Percentiles rank a stretch among this genome's conserved stretches.
Conservation (phyloP, 2,329 filamentous ascomycete genomes). For the Diplocarpon rosae region DNA sequence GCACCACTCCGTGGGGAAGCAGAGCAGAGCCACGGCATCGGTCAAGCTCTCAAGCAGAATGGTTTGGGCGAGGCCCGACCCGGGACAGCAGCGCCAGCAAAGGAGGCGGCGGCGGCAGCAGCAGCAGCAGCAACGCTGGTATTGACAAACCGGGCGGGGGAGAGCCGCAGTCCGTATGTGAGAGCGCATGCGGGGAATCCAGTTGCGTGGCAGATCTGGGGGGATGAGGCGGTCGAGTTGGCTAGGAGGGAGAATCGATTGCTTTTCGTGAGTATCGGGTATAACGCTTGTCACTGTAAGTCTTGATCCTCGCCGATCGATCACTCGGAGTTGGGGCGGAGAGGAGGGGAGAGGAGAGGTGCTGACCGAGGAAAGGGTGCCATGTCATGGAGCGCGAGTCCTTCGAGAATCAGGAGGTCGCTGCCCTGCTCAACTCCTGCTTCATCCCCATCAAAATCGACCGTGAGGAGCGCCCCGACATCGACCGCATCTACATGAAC, state of each 20-base stretch:
- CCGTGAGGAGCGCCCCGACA: conserved; percentile 83
- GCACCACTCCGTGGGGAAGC: conserved; percentile 20
- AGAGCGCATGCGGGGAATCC: conserved; percentile 67
- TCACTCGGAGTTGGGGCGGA: no score
- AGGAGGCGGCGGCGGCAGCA: conserved; percentile 13
- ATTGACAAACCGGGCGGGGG: conserved; percentile 44
- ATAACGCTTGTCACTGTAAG: conserved; percentile 89
- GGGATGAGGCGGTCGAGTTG: conserved; percentile 61
- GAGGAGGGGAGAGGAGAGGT: background rate
- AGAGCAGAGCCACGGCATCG: conserved; percentile 17
- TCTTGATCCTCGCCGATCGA: conserved; percentile 16
- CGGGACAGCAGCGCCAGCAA: background rate
- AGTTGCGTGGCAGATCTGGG: conserved; percentile 87
- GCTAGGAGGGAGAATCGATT: conserved; percentile 76
- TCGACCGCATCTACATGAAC: conserved; percentile 97
- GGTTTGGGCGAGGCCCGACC: background rate
- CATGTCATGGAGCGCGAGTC: conserved; percentile 91
- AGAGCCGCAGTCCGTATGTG: conserved; percentile 59
- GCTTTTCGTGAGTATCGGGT: conserved; percentile 90
- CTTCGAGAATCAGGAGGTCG: conserved; percentile 74
- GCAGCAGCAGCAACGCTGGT: conserved; percentile 9
- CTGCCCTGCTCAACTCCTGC: conserved; percentile 68
- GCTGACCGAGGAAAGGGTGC: conserved; percentile 43
- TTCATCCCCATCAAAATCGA: conserved; percentile 93
- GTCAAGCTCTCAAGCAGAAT: conserved; percentile 17